A percentile compares a stretch with the other conserved stretches of the same genome.
Conservation (phyloP, 2,329 filamentous ascomycete genomes). For the Clarireedia sp. region DNA sequence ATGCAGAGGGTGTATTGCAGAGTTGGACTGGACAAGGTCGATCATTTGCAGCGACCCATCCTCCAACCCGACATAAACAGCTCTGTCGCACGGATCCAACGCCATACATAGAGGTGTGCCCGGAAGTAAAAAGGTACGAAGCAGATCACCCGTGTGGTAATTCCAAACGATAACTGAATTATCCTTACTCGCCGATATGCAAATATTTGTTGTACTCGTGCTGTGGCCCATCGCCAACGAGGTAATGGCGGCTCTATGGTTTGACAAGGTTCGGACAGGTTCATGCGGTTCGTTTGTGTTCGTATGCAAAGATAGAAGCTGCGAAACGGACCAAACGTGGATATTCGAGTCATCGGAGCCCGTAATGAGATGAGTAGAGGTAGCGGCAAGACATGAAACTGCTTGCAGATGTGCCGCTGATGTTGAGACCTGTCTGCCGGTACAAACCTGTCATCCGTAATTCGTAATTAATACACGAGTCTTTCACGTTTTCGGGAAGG, state of each 20-base stretch:
- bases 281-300: conserved; percentile 49
- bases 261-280: conserved; percentile 69
- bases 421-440: conserved; percentile 68
- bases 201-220: conserved; percentile 67
- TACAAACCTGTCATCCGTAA: conserved; percentile 48
- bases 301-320: conserved; percentile 55
- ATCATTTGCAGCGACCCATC: conserved; percentile 74
- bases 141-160: conserved; percentile 65
- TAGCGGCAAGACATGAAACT: conserved; percentile 67
- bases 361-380: conserved; percentile 65
- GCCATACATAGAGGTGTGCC: conserved; percentile 62
- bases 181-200: conserved; percentile 75
- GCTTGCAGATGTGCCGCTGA: conserved; percentile 71
- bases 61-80: conserved; percentile 71
- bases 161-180: conserved; percentile 92
- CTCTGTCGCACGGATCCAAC: conserved; percentile 76
- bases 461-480: not conserved
- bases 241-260: conserved; percentile 68
- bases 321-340: conserved; percentile 80
- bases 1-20: conserved; percentile 30
- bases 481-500: not conserved
- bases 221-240: conserved; percentile 57
- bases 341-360: conserved; percentile 82
- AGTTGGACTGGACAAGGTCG: conserved; percentile 56
- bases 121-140: conserved; percentile 77